Percentiles rank a stretch among this genome's conserved stretches.
phyloP scores from a whole-genome alignment of 306 rosid species.

The Vicia faba region DNA sequence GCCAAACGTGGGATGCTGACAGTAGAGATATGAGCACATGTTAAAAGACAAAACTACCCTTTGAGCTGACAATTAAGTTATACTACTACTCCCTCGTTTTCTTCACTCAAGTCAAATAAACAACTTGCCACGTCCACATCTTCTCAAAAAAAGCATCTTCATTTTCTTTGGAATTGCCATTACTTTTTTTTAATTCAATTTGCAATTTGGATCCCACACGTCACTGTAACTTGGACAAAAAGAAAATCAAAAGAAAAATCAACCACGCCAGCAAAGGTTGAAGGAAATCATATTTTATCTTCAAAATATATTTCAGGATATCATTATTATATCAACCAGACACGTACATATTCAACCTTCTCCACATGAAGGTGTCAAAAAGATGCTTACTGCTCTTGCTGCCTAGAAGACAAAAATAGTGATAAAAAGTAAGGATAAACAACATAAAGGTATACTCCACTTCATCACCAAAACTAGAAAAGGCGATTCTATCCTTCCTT shows the following conservation, averaged over 20 bases:
- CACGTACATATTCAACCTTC: conserved; percentile 53
- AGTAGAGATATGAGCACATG: conserved; percentile 37
- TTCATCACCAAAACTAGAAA: conserved; percentile 50
- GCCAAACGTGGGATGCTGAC: conserved; percentile 51
- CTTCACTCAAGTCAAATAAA: conserved; percentile 24
- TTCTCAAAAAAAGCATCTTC: conserved; percentile 17
- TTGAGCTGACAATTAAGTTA: conserved; percentile 32
- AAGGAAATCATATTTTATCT: conserved; percentile 38
- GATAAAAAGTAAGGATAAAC: conserved; percentile 33
- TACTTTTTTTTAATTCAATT: conserved; percentile 6
- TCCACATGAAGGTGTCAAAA: conserved; percentile 51
- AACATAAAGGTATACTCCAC: conserved; percentile 40
- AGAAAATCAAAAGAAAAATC: conserved; percentile 4
- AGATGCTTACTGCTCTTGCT: conserved; percentile 51
- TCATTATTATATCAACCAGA: conserved; percentile 47
- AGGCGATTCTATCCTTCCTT: conserved; percentile 48
- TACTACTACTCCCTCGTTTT: conserved; percentile 5
- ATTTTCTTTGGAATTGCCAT: conserved; percentile 6
- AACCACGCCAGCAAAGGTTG: conserved; percentile 31
- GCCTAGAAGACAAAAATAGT: conserved; percentile 36
- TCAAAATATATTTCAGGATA: conserved; percentile 38
- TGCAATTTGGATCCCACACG: conserved; percentile 27
- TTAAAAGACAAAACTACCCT: conserved; percentile 29
- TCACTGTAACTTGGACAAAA: not conserved
- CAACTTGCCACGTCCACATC: conserved; percentile 34